Conservation (phyloP, 257 asterid genomes). For the Nicotiana attenuata region DNA sequence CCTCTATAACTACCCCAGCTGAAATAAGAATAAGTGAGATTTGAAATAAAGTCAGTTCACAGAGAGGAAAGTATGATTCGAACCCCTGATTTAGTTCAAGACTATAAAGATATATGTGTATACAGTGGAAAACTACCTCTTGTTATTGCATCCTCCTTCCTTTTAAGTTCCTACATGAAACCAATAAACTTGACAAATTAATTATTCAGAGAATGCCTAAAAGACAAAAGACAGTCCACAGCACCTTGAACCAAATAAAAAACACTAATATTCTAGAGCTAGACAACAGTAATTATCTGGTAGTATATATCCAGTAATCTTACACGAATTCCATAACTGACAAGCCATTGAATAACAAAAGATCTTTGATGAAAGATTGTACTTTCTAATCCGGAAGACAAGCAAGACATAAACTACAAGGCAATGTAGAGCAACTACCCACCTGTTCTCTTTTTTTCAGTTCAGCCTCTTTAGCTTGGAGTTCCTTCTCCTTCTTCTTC, state of each 20-base stretch:
- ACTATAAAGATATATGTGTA: neutral
- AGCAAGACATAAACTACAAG: slow-evolving; percentile 12
- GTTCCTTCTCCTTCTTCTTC: slow-evolving; percentile 71
- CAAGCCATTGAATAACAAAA: neutral
- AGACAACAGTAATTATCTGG: neutral
- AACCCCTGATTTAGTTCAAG: neutral
- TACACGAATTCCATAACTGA: neutral
- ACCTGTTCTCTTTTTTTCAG: slow-evolving; percentile 82
- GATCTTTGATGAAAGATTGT: neutral
- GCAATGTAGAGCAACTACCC: slow-evolving; percentile 2
- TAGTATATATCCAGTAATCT: neutral
- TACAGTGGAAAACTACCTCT: slow-evolving; percentile 39
- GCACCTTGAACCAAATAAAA: slow-evolving; percentile 7
- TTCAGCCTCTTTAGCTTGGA: slow-evolving; percentile 86
- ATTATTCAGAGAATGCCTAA: neutral
- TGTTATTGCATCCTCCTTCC: slow-evolving; percentile 66
- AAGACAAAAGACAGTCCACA: neutral
- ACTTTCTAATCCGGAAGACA: neutral
- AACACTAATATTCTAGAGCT: neutral
- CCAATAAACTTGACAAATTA: slow-evolving; percentile 17
- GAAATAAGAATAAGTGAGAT: slow-evolving; percentile 18
- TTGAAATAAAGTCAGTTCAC: neutral
- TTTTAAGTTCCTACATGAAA: slow-evolving; percentile 64
- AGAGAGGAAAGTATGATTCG: neutral
- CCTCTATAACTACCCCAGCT: slow-evolving; percentile 85